Evolutionary conservation across 2,329 filamentous ascomycete genomes (phyloP).

Genomic region (Stylonectria norvegica): DNA sequence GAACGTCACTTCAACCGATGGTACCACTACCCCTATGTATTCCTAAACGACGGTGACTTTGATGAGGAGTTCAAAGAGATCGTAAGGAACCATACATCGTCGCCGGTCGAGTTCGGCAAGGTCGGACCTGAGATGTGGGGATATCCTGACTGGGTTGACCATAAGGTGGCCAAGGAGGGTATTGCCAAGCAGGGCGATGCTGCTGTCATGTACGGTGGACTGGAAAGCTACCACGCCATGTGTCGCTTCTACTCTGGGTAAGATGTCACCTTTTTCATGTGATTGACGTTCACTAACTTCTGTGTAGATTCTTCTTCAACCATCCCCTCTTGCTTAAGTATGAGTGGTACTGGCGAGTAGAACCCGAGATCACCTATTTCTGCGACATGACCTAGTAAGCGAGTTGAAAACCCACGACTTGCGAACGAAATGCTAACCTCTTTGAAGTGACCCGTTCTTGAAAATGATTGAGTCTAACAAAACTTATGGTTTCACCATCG

Average conservation of each 20-base stretch:
- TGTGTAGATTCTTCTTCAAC: conserved; percentile 83
- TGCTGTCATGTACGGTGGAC: conserved; percentile 98
- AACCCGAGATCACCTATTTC: conserved; percentile 99
- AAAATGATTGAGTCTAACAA: conserved; percentile 94
- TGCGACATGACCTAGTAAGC: conserved; percentile 96
- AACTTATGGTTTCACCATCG: conserved; percentile 98
- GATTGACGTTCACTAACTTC: conserved; percentile 19
- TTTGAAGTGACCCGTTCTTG: conserved; percentile 79
- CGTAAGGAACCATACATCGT: conserved; percentile 85
- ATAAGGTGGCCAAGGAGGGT: conserved; percentile 89
- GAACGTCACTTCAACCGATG: conserved; percentile 98
- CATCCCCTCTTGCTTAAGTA: conserved; percentile 93
- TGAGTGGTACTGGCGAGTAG: conserved; percentile 99
- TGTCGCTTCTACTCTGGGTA: conserved; percentile 98
- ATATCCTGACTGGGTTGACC: conserved; percentile 93
- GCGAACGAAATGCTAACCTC: conserved; percentile 12
- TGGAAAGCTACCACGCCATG: conserved; percentile 99
- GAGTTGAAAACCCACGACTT: background rate
- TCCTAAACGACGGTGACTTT: conserved; percentile 96
- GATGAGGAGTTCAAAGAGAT: conserved; percentile 89
- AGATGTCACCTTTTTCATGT: conserved; percentile 28
- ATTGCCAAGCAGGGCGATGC: conserved; percentile 95
- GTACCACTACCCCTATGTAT: conserved; percentile 98
- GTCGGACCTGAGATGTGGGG: conserved; percentile 92
- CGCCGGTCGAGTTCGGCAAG: conserved; percentile 85